Evolutionary conservation across 164 flowering plant genomes (phyloP), one percentile per base, ranked within the genome.

Genomic region (Berberis thunbergii): DNA sequence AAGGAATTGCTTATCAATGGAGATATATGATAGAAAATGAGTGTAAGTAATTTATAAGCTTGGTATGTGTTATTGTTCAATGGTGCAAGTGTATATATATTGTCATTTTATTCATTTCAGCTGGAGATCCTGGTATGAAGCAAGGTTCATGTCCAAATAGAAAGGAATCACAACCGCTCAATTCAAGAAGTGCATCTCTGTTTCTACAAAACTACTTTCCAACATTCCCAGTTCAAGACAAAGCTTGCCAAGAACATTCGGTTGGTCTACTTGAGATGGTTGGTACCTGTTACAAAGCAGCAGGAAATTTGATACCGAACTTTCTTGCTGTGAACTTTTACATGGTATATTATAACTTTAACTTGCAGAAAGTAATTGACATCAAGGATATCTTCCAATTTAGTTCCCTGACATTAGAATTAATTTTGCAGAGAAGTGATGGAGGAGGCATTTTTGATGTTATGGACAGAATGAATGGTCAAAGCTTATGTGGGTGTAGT

Each of bases 1-100:
- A 95, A 77, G 97, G 97, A 67, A 77, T 95, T 63, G 97, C 99
- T 42, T 95, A 91, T 68, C 97, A 91, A 66, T 95, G 97, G 99
- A 88, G 78, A 72, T 86, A 88, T 75, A 82, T 95, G 83, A 74
- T 89, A 50, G 99, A 95, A 79, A 95, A 95, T 69, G 99, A 91
- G 55, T 45, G 97, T 95, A 79, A 78, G 94, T 66, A 54, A 43
- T 55, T 11, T 8, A 13, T 44, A 53, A 1, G 5, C n/a, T 63
- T n/a, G 7, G 54, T 53, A 6, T 62, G 9, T 9, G 13, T 39
- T 42, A n/a, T 38, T 9, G 45, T 59, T 60, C n/a, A 11, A 4
- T 40, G 2, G 9, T n/a, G 3, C 6, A 45, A 26, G 13, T 26
- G 26, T 26, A 26, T 26, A 26, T 26, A 58, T 8, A 6, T 58